phyloP scores from a whole-genome alignment of 495 filamentous ascomycete genomes.

The Peziza echinospora region DNA sequence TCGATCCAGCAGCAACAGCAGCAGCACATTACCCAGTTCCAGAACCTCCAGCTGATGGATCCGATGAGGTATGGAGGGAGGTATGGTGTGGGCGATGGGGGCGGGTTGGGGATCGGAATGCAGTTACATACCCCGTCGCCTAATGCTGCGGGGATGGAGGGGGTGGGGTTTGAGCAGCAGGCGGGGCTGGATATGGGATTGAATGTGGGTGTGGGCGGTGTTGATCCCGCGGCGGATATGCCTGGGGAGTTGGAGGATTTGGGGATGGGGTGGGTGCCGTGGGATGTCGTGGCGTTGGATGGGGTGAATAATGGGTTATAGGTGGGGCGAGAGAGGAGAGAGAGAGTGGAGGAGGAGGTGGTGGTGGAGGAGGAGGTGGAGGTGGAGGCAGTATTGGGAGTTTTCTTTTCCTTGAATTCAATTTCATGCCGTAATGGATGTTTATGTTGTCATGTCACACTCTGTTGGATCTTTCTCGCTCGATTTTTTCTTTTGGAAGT shows the following conservation, averaged over 20 bases:
- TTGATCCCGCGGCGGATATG: not conserved
- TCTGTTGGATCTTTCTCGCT: too few relatives aligned
- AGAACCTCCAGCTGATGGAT: not conserved
- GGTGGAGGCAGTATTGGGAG: too few relatives aligned
- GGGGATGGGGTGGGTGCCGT: not conserved
- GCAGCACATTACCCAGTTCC: not conserved
- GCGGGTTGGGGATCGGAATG: not conserved
- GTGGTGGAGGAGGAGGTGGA: not conserved
- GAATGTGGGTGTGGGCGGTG: not conserved
- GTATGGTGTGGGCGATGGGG: not conserved
- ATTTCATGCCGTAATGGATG: too few relatives aligned
- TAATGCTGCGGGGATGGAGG: not conserved
- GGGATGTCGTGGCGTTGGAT: not conserved
- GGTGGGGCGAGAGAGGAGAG: not conserved
- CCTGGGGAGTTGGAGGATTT: not conserved
- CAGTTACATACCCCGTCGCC: not conserved
- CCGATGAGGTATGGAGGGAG: not conserved
- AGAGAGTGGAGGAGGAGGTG: not conserved
- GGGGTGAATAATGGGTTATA: not conserved
- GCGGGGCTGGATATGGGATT: not conserved
- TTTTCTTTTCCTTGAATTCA: too few relatives aligned
- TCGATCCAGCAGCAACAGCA: not conserved
- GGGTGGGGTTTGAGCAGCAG: not conserved
- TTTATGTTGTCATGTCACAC: too few relatives aligned
- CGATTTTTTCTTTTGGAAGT: too few relatives aligned